Percentiles rank a stretch among this genome's conserved stretches.
Conservation (phyloP, 768 basidiomycete species). For the Mycena crocata region DNA sequence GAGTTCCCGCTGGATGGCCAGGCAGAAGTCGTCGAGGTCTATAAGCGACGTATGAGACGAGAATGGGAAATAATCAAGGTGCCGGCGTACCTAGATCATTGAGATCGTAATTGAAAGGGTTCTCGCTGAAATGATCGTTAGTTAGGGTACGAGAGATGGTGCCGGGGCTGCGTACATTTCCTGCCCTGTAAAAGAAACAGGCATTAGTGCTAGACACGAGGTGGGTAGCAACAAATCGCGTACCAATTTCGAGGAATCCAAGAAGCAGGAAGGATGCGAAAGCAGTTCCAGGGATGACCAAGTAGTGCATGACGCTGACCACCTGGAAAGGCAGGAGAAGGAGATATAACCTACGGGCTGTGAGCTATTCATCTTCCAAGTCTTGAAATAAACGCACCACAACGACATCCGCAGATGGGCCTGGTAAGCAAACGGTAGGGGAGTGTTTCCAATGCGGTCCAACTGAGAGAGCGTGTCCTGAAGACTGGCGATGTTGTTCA, state of each 20-base stretch:
- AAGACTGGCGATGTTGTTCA: slow-evolving; percentile 56
- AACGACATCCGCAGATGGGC: slow-evolving; percentile 72
- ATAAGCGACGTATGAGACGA: slow-evolving; percentile 24
- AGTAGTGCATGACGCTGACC: slow-evolving; percentile 49
- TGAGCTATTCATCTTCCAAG: background rate
- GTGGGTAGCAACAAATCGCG: background rate
- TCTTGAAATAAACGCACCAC: slow-evolving; percentile 54
- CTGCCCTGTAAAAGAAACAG: slow-evolving; percentile 41
- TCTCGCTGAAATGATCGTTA: slow-evolving; percentile 56
- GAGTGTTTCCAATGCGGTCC: slow-evolving; percentile 73
- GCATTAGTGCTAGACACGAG: background rate
- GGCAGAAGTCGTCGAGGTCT: slow-evolving; percentile 78
- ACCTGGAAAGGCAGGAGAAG: slow-evolving; percentile 66
- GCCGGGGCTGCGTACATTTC: slow-evolving; percentile 58
- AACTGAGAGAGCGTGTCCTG: slow-evolving; percentile 71
- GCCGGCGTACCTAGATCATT: slow-evolving; percentile 67
- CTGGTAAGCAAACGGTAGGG: slow-evolving; percentile 78
- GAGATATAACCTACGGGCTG: slow-evolving; percentile 44
- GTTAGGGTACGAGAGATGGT: background rate
- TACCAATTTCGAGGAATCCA: slow-evolving; percentile 75
- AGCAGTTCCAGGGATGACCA: slow-evolving; percentile 72
- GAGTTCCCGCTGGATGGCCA: slow-evolving; percentile 73
- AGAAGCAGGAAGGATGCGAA: slow-evolving; percentile 73
- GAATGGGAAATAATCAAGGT: background rate
- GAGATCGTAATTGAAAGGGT: slow-evolving; percentile 75